Evolutionary conservation across 2,329 filamentous ascomycete species (phyloP), one percentile per base, ranked within the genome.

Genomic region (Xylaria polymorpha): DNA sequence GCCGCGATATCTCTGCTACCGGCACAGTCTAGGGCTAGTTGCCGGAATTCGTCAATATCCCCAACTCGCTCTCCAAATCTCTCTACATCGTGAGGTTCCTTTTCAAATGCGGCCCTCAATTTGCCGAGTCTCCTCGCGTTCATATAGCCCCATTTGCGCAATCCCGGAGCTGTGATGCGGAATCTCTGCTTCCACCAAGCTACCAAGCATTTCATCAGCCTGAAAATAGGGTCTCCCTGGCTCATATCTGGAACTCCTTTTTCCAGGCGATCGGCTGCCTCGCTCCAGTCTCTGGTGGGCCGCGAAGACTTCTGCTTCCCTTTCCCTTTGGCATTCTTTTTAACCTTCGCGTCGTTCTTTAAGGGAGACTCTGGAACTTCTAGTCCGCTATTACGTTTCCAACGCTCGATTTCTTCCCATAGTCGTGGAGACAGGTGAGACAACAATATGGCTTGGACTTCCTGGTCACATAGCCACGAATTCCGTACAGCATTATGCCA

Each of bases 91-190:
- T 89, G 83, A 0, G 84, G 83, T 58, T 91, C 86, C 14, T 89
- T 86, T 39, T 88, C 86, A 78, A 91, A 94, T 0, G 88, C 90
- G 39, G 91, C 90, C 7, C 91, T 88, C 68, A 96, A 85, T n/a
- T 90, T 87, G 73, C 94, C 91, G 1, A 97, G 82, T 29, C 89
- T 86, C 74, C 91, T 85, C n/a, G 94, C 86, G 0, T 92, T 86
- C 83, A 95, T 92, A 78, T 98, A 98, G 0, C 96, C 96, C 77
- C 88, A 86, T 81, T 98, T 99, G n/a, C 94, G 87, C 25, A 98
- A 77, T 0, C 93, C 93, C 0, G 94, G 94, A 0, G 91, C 87
- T 0, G 90, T 93, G 51, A 96, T 85, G 1, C 84, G 87, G 79
- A 97, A 99, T 41, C 90, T 86, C 75, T 94, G 92, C 78, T 91